These are phyloP conservation scores for Diaporthe citriasiana DNA, from an alignment of 2,329 filamentous ascomycete genomes.

Conservation along the genomic window DNA sequence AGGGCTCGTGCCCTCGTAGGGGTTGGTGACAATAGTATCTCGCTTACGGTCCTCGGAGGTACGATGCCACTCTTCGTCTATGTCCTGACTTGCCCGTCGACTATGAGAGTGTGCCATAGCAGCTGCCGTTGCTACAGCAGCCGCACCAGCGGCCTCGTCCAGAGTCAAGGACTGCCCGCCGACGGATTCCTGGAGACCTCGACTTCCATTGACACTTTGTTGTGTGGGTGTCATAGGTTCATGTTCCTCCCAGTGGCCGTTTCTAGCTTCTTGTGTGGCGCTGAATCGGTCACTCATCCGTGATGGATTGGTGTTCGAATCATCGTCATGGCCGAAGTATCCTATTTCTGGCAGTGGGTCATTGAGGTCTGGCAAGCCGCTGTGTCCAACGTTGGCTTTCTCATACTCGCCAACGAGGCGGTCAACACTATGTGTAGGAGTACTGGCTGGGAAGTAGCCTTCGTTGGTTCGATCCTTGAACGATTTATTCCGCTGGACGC, in stretches of 20 bases:
- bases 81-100: constrained; percentile 68
- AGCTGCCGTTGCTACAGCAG: constrained; percentile 66
- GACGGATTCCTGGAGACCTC: constrained; percentile 19
- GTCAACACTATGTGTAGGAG: constrained; percentile 72
- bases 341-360: constrained; percentile 85
- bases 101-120: constrained; percentile 62
- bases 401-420: constrained; percentile 67
- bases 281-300: constrained; percentile 82
- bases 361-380: constrained; percentile 76
- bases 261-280: constrained; percentile 54
- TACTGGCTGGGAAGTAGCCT: constrained; percentile 67
- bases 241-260: constrained; percentile 46
- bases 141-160: constrained; percentile 65
- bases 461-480: constrained; percentile 76
- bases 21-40: constrained; percentile 76
- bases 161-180: constrained; percentile 54
- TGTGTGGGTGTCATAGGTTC: constrained; percentile 53
- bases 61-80: constrained; percentile 75
- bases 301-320: constrained; percentile 88
- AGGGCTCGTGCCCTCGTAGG: constrained; percentile 75
- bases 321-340: constrained; percentile 70
- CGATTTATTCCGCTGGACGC: constrained; percentile 72
- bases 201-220: constrained; percentile 45
- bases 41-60: constrained; percentile 74
- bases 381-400: constrained; percentile 73